Percentiles rank a stretch among this genome's conserved stretches.
Conservation (phyloP, 2,329 filamentous ascomycete species). For the Fusarium sterilihyphosum region DNA sequence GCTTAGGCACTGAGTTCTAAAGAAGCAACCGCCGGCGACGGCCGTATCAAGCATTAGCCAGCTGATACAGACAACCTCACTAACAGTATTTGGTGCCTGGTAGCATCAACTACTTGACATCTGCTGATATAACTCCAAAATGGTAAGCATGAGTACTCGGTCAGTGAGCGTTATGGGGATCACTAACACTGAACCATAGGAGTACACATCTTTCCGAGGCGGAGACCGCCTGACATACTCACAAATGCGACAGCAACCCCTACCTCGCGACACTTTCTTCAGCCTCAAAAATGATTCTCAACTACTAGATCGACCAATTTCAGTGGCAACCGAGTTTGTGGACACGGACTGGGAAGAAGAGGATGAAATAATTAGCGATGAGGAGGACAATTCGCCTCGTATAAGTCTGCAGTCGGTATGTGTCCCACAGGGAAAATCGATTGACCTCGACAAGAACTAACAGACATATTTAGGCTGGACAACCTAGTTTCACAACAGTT, state of each 20-base stretch:
- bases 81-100: slow-evolving; percentile 31
- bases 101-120: slow-evolving; percentile 18
- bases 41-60: slow-evolving; percentile 39
- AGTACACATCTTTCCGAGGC: slow-evolving; percentile 49
- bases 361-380: slow-evolving; percentile 70
- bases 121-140: slow-evolving; percentile 34
- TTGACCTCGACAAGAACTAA: slow-evolving; percentile 19
- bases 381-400: slow-evolving; percentile 73
- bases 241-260: slow-evolving; percentile 64
- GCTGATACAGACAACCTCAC: slow-evolving; percentile 27
- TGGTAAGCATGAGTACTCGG: slow-evolving; percentile 46
- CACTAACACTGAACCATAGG: slow-evolving; percentile 40
- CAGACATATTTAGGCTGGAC: slow-evolving; percentile 64
- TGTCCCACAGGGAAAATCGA: slow-evolving; percentile 17
- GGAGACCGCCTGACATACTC: slow-evolving; percentile 53
- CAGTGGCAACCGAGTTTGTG: slow-evolving; percentile 79
- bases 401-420: slow-evolving; percentile 78
- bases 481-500: slow-evolving; percentile 84
- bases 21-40: slow-evolving; percentile 52
- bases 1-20: slow-evolving; percentile 35
- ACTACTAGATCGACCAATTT: slow-evolving; percentile 65
- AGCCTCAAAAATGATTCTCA: slow-evolving; percentile 62
- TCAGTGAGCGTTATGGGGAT: background rate
- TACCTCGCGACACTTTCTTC: slow-evolving; percentile 69
- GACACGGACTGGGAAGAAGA: slow-evolving; percentile 78